Percentiles rank a stretch among this genome's conserved stretches.
Conservation (phyloP, 352 stramenopile genomes). For the Pythium dissimile region DNA sequence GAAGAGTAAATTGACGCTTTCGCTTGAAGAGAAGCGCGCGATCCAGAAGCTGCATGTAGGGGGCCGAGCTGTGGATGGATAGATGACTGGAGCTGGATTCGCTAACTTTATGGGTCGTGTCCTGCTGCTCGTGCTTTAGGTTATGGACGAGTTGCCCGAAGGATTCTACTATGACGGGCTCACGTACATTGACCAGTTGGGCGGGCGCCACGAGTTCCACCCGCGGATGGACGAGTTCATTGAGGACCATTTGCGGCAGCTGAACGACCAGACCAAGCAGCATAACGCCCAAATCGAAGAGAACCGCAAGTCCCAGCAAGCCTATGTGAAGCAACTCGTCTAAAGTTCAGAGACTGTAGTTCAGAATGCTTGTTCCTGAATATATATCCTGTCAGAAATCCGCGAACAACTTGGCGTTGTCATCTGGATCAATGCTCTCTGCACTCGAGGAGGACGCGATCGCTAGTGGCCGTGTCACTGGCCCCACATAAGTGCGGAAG, state of each 20-base stretch:
- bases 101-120: background rate
- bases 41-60: conserved; percentile 70
- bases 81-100: background rate
- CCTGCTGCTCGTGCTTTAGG: conserved; percentile 19
- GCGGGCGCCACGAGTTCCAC: conserved; percentile 70
- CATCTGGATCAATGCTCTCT: conserved; percentile 67
- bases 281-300: conserved; percentile 49
- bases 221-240: conserved; percentile 66
- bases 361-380: background rate
- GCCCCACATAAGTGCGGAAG: conserved; percentile 17
- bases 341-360: background rate
- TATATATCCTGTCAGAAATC: conserved; percentile 41
- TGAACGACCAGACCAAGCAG: conserved; percentile 38
- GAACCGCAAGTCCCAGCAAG: conserved; percentile 42
- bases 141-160: conserved; percentile 63
- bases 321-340: conserved; percentile 30
- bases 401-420: conserved; percentile 65
- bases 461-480: background rate
- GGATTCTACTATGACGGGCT: conserved; percentile 70
- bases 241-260: conserved; percentile 43
- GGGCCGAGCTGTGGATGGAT: background rate
- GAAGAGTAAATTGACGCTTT: conserved; percentile 38
- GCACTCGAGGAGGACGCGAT: conserved; percentile 43
- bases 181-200: conserved; percentile 73
- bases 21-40: conserved; percentile 56